Conservation (phyloP, 2,329 filamentous ascomycete genomes). For the Endothia cerciana region DNA sequence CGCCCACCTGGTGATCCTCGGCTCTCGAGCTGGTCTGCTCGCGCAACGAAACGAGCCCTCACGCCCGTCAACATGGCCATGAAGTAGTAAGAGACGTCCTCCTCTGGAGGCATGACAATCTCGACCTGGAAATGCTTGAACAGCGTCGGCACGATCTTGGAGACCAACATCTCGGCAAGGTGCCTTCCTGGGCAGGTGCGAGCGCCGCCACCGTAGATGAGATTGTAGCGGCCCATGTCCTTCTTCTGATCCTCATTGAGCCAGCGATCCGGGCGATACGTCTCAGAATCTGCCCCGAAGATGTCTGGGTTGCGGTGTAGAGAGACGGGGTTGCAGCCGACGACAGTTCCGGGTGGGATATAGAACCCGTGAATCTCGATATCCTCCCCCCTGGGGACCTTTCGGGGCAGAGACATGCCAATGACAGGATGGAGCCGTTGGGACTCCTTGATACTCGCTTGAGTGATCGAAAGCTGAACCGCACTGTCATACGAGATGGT, state of each 20-base stretch:
- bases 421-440: constrained; percentile 56
- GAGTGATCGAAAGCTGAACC: constrained; percentile 40
- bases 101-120: constrained; percentile 43
- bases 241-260: constrained; percentile 39
- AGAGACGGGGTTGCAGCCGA: constrained; percentile 55
- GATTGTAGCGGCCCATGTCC: constrained; percentile 51
- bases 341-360: constrained; percentile 50
- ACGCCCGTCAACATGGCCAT: constrained; percentile 56
- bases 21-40: not conserved
- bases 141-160: constrained; percentile 47
- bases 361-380: constrained; percentile 44
- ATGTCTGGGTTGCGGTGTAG: constrained; percentile 55
- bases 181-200: constrained; percentile 55
- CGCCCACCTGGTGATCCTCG: not conserved
- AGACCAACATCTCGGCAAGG: constrained; percentile 54
- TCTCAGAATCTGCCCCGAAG: constrained; percentile 50
- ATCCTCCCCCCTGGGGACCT: constrained; percentile 42
- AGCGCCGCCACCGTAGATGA: constrained; percentile 57
- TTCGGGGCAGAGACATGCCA: constrained; percentile 54
- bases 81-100: constrained; percentile 51
- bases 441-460: constrained; percentile 54
- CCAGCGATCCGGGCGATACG: constrained; percentile 55
- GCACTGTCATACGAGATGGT: constrained; percentile 35
- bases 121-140: constrained; percentile 50
- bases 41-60: constrained; percentile 43